Evolutionary conservation across 768 basidiomycete genomes (phyloP).

Genomic region (Tulasnella sp.): DNA sequence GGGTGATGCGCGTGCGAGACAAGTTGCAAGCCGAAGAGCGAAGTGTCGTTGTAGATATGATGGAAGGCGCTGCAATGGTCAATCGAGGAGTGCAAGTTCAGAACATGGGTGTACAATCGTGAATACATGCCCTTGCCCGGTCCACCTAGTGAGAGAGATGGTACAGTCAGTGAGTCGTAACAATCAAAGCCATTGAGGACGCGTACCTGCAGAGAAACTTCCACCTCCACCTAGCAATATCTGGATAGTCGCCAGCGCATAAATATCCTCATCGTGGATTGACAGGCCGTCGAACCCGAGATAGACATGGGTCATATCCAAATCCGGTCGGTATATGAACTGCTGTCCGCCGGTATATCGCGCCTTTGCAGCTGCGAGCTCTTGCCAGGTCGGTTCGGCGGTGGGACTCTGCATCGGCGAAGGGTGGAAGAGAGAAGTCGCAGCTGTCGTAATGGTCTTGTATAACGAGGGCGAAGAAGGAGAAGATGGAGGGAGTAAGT

Average conservation of each 20-base stretch:
- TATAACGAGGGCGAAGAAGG: slow-evolving; percentile 37
- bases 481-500: slow-evolving; percentile 38
- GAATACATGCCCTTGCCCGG: slow-evolving; percentile 99
- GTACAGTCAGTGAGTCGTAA: background rate
- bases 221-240: slow-evolving; percentile 92
- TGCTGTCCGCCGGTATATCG: slow-evolving; percentile 75
- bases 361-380: slow-evolving; percentile 26
- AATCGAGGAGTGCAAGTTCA: slow-evolving; percentile 86
- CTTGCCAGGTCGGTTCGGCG: slow-evolving; percentile 19
- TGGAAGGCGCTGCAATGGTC: slow-evolving; percentile 97
- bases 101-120: slow-evolving; percentile 86
- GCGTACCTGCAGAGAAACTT: slow-evolving; percentile 80
- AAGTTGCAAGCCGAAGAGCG: slow-evolving; percentile 84
- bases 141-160: slow-evolving; percentile 43
- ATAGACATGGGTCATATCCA: slow-evolving; percentile 88
- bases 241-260: slow-evolving; percentile 87
- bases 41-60: slow-evolving; percentile 91
- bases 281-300: slow-evolving; percentile 86
- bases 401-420: background rate
- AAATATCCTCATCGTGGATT: slow-evolving; percentile 85
- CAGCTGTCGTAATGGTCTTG: slow-evolving; percentile 26
- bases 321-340: slow-evolving; percentile 45
- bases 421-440: slow-evolving; percentile 14
- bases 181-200: background rate
- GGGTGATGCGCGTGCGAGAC: slow-evolving; percentile 52